Evolutionary conservation across 192 early-diverging fungal genomes (phyloP), one percentile per base, ranked within the genome.

Genomic region (Spinellus fusiger): DNA sequence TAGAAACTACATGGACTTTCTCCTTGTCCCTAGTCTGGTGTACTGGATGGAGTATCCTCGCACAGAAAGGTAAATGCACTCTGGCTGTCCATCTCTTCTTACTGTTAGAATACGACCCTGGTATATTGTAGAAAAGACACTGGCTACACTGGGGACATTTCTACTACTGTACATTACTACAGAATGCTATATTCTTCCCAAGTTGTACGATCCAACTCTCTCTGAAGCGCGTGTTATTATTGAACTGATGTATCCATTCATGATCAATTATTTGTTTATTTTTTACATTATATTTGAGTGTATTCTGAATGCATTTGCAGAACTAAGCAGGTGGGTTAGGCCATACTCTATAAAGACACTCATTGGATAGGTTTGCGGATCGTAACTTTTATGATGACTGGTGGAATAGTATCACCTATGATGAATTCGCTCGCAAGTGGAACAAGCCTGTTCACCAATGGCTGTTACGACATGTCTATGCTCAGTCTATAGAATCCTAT

Each of bases 341-440:
- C 35, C 6, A 6, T 37, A 6, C 6, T 1, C 33, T 37, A 20
- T 5, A 7, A 34, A 12, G 18, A 1, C 47, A 40, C 6, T 56
- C 59, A 33, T 40, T 53, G 20, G 54, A 10, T 47, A 81, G 82
- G 25, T 98, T 98, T 72, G 93, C 96, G 15, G 96, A 98, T 73
- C 88, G 93, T 55, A 86, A 90, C 70, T 98, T 98, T 78, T 98
- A 96, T 76, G 93, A 96, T 61, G 96, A 98, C 73, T 98, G 94
- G 94, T 98, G 94, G 94, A 98, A 98, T 64, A 76, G 85, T 55
- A 78, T 79, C 15, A 86, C 84, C 0, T 93, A 89, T 63, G 96
- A 96, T 62, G 93, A 96, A 73, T 98, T 90, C 76, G 90, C 93
- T 23, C 84, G 96, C 49, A 92, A 93, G 59, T 98, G 96, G 96